Evolutionary conservation across 345 rosid genomes (phyloP).

Genomic region (Lumnitzera littorea): DNA sequence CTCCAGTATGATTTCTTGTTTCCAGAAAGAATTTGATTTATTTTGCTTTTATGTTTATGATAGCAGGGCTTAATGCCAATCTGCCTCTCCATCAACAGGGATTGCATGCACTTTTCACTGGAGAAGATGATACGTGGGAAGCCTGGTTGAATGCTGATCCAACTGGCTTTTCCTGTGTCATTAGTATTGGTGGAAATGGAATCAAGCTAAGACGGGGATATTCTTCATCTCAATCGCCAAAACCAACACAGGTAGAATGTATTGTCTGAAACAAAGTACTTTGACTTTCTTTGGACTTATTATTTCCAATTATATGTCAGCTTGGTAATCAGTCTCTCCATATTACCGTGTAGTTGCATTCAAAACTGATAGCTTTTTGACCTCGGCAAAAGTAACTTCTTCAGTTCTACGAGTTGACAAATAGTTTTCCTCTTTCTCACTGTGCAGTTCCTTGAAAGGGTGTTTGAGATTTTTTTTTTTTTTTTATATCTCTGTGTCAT

Average conservation of each 20-base stretch:
- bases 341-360: no score
- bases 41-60: neutral
- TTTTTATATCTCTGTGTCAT: no score
- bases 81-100: constrained; percentile 42
- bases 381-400: no score
- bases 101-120: constrained; percentile 85
- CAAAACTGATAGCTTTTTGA: no score
- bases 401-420: no score
- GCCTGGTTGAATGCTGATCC: constrained; percentile 87
- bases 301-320: no score
- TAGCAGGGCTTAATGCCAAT: constrained; percentile 9
- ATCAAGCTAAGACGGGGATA: constrained; percentile 91
- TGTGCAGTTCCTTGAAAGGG: no score
- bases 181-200: constrained; percentile 62
- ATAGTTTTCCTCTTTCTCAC: no score
- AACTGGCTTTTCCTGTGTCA: constrained; percentile 60
- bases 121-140: constrained; percentile 97
- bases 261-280: no score
- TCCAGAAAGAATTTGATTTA: neutral
- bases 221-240: constrained; percentile 53
- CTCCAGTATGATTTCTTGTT: constrained; percentile 43
- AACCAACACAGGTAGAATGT: constrained; percentile 71
- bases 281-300: no score
- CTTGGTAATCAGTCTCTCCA: no score
- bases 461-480: no score